Base-by-base conservation (phyloP, 768 basidiomycete genomes). In the Cubamyces lactineus region DNA sequence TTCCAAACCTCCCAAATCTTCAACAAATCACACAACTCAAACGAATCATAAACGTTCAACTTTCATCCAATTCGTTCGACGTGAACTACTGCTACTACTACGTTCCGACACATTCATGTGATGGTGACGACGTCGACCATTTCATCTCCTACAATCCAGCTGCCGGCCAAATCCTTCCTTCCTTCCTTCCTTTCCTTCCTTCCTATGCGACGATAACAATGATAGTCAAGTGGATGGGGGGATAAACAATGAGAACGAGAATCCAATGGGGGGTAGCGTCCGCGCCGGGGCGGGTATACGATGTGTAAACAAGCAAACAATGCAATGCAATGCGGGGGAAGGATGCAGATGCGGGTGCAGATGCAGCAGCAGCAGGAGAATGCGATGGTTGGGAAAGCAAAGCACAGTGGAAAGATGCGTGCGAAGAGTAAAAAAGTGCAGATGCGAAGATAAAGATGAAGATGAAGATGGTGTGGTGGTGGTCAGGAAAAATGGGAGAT, bases 281-380 rank as follows among this genome's bases (percentile, higher is more conserved):
- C 45, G 45, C 45, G 45, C 45, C 45, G 45, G 21, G 45, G 45
- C 45, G 45, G 45, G 45, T 46, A 23, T 46, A 46, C 42, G 42
- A 21, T 19, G 45, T 28, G 45, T 24, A 9, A 45, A 45, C n/a
- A 9, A 19, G 9, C 13, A 9, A 19, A n/a, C 43, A 21, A 19
- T 28, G 28, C 34, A 8, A 30, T 30, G 28, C 28, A 34, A 34
- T 34, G 34, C 34, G 34, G 34, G 28, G 28, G 28, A n/a, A 30
- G 28, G 42, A 43, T 43, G 42, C 42, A 21, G 23, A 45, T 30
- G 28, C 28, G 21, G n/a, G 4, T 15, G n/a, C n/a, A n/a, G n/a
- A 21, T 45, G 43, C 43, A 21, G 43, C 19, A 21, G 41, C 4
- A 45, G 43, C 16, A 45, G 9, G 43, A 19, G 43, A 45, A 46